Base-by-base conservation (phyloP, 1,284 basidiomycete species). In the Cryptococcus deneoformans region DNA sequence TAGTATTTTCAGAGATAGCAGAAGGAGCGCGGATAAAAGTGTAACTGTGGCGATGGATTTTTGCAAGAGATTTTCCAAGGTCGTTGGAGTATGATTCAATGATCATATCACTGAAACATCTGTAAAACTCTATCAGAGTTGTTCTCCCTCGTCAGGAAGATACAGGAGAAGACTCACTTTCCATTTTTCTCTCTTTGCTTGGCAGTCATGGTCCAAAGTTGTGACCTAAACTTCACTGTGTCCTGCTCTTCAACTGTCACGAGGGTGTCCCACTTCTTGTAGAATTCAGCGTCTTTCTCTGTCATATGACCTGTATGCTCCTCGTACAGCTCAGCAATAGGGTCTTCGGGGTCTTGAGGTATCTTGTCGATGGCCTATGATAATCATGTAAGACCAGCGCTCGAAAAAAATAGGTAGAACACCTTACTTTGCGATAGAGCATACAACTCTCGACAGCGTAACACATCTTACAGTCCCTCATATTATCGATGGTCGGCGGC, bases 121-220 rank as follows among this genome's bases (percentile, higher is more conserved):
- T 79, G 51, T 0, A 36, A 16, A 4, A 24, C 8, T 9, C 29
- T n/a, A 38, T 42, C 2, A 24, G 39, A 14, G 29, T 9, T 29
- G 20, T 20, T 16, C 20, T 20, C 20, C 20, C 20, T 20, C n/a
- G 2, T 5, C 4, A 10, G 6, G 39, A 29, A 34, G n/a, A 29
- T 7, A 9, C 7, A 2, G 6, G 11, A 34, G n/a, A n/a, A n/a
- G 29, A 24, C 76, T 52, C 24, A 92, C 59, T 90, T 81, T 1
- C 93, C 93, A 49, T 82, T 83, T 54, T 80, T 82, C 72, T 94
- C 90, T 47, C 96, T 84, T 64, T 91, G 86, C 3, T 77, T 78
- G 0, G 92, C 90, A 6, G 84, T 83, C 83, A 96, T 85, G 0
- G 90, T 95, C 95, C 95, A 99, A 7, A 99, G 81, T 70, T 99